Percentiles rank a stretch among this genome's conserved stretches.
phyloP scores from a whole-genome alignment of 116 monocot species.

The Thalassia testudinum region DNA sequence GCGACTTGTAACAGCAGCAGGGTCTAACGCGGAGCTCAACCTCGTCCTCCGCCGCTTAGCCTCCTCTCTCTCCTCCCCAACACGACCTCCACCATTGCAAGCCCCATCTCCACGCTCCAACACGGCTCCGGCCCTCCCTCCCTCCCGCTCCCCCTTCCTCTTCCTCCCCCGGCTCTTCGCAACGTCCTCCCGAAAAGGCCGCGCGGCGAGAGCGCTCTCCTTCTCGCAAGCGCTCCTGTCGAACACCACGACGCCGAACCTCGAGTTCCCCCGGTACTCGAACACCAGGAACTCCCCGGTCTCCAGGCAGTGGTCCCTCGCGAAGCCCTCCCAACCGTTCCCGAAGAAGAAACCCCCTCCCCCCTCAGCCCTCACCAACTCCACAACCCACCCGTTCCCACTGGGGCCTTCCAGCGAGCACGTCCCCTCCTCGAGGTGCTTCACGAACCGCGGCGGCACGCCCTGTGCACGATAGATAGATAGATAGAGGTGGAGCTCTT shows the following conservation, averaged over 20 bases:
- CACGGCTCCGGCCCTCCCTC: no score
- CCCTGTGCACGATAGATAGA: no score
- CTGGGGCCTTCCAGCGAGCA: slow-evolving; percentile 38
- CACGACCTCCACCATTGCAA: no score
- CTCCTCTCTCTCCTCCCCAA: no score
- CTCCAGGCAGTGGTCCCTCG: slow-evolving; percentile 22
- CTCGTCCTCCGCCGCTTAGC: no score
- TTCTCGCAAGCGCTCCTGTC: slow-evolving; percentile 39
- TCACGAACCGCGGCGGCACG: slow-evolving; percentile 40
- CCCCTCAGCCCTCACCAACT: slow-evolving; percentile 18
- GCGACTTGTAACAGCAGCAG: no score
- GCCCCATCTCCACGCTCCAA: no score
- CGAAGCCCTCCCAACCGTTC: slow-evolving; percentile 57
- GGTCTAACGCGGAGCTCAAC: no score
- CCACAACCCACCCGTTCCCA: slow-evolving; percentile 26
- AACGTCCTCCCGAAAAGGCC: neutral
- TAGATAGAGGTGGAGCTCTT: no score
- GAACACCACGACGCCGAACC: slow-evolving; percentile 43
- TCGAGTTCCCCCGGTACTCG: slow-evolving; percentile 18
- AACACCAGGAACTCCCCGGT: slow-evolving; percentile 56
- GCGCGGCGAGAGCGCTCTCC: slow-evolving; percentile 4
- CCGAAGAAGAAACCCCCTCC: slow-evolving; percentile 18
- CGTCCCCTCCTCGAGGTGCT: slow-evolving; percentile 16
- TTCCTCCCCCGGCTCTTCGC: neutral
- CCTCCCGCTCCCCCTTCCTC: neutral